These are phyloP conservation scores for Wickerhamiella lipophila DNA, from an alignment of 805 yeast species.

Conservation along the genomic window DNA sequence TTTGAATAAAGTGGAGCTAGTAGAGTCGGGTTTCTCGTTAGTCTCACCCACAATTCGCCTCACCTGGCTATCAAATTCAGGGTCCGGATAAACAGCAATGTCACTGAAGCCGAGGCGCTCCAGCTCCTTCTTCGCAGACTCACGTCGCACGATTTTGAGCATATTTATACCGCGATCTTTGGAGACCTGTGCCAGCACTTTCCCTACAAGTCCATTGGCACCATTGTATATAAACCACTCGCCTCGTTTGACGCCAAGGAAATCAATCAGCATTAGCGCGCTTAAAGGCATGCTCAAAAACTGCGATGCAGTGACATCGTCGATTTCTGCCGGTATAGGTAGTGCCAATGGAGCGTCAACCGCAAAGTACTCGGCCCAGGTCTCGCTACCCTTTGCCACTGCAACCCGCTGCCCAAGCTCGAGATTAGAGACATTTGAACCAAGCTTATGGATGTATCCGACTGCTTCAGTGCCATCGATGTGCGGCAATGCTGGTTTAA, in stretches of 20 bases:
- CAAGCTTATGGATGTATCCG: constrained; percentile 2
- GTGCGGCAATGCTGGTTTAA: background rate
- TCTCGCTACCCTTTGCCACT: background rate
- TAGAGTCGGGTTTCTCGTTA: too few species aligned
- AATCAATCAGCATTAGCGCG: constrained; percentile 3
- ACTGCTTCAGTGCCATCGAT: constrained; percentile 5
- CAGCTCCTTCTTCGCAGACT: constrained; percentile 5
- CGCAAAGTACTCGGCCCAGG: constrained; percentile 11
- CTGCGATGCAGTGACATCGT: constrained; percentile 5
- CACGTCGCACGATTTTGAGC: constrained; percentile 11
- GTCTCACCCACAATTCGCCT: background rate
- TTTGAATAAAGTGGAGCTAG: background rate
- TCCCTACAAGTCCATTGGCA: constrained; percentile 10
- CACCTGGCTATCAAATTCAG: background rate
- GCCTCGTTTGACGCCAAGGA: background rate
- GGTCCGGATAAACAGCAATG: background rate
- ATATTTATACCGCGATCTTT: constrained; percentile 8
- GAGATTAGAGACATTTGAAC: background rate
- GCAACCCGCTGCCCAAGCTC: constrained; percentile 8
- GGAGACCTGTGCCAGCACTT: constrained; percentile 1
- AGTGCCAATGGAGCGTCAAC: background rate
- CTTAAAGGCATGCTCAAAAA: constrained; percentile 5
- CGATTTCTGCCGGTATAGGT: constrained; percentile 2
- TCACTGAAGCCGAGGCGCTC: constrained; percentile 4
- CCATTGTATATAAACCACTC: constrained; percentile 9